A percentile compares a stretch with the other conserved stretches of the same genome.
Conservation (phyloP, 2,329 filamentous ascomycete genomes). For the Volutella citrinella region DNA sequence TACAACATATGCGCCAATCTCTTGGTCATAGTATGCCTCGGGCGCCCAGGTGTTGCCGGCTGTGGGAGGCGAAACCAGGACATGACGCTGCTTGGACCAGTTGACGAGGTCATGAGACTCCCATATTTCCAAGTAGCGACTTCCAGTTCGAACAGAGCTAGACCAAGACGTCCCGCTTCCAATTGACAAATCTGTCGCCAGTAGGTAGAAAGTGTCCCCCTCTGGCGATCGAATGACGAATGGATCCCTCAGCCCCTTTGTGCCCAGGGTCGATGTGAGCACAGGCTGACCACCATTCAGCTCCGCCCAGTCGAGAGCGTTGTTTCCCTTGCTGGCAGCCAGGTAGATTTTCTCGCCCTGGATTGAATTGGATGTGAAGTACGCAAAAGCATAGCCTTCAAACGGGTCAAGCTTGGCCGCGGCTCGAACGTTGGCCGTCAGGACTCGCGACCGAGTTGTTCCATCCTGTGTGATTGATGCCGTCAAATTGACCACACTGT, state of each 20-base stretch:
- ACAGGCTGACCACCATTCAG: conserved; percentile 46
- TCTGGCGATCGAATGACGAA: conserved; percentile 51
- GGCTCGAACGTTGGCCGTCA: conserved; percentile 33
- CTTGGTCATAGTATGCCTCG: conserved; percentile 47
- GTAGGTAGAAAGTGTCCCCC: conserved; percentile 48
- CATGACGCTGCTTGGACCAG: conserved; percentile 50
- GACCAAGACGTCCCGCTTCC: conserved; percentile 52
- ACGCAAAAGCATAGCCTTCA: conserved; percentile 49
- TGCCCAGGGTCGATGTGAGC: conserved; percentile 43
- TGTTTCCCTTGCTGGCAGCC: conserved; percentile 49
- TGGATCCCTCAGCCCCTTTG: conserved; percentile 49
- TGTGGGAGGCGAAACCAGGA: conserved; percentile 44
- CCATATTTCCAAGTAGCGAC: conserved; percentile 51
- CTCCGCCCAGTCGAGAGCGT: conserved; percentile 49
- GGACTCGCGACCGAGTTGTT: conserved; percentile 24
- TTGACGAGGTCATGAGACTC: conserved; percentile 47
- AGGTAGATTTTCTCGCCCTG: conserved; percentile 52
- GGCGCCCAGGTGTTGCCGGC: conserved; percentile 55
- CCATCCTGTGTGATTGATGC: conserved; percentile 29
- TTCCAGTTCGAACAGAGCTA: conserved; percentile 44
- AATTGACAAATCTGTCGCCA: conserved; percentile 53
- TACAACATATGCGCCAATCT: conserved; percentile 39
- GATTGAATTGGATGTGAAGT: conserved; percentile 44
- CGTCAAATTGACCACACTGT: conserved; percentile 31
- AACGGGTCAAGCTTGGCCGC: conserved; percentile 29